Evolutionary conservation across 768 basidiomycete genomes (phyloP).

Genomic region (Psilocybe cyanescens): DNA sequence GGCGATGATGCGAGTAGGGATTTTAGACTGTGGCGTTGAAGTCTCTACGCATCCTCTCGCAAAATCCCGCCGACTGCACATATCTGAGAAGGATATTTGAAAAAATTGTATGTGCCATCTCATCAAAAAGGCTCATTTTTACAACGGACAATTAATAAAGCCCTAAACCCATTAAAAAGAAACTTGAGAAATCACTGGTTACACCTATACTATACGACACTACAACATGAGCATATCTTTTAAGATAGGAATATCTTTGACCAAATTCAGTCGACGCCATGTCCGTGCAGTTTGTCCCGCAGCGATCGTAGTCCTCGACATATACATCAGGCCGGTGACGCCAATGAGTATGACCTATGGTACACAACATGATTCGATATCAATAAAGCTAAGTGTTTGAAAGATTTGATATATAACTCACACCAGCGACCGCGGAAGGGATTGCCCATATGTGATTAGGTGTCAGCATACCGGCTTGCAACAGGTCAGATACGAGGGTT

Average conservation of each 20-base stretch:
- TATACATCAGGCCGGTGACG: slow-evolving; percentile 20
- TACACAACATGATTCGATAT: not conserved
- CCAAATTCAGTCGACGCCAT: slow-evolving; percentile 3
- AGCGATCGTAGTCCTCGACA: slow-evolving; percentile 21
- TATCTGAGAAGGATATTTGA: slow-evolving; percentile 12
- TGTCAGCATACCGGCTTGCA: slow-evolving; percentile 40
- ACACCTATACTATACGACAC: not conserved
- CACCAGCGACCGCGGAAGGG: slow-evolving; percentile 38
- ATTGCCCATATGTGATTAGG: slow-evolving; percentile 33
- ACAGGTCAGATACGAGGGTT: slow-evolving; percentile 33
- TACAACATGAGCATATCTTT: slow-evolving; percentile 9
- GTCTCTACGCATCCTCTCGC: not conserved
- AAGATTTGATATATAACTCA: slow-evolving; percentile 20
- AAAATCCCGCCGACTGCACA: slow-evolving; percentile 5
- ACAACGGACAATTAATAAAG: not conserved
- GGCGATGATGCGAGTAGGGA: slow-evolving; percentile 64
- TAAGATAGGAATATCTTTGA: slow-evolving; percentile 13
- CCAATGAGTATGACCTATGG: slow-evolving; percentile 20
- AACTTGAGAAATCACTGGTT: not conserved
- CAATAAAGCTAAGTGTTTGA: not conserved
- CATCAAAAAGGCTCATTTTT: not conserved
- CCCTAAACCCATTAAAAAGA: not conserved
- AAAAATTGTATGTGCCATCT: not conserved
- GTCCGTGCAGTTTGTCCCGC: slow-evolving; percentile 7
- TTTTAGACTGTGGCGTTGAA: slow-evolving; percentile 46